These are phyloP conservation scores for Favolaschia claudopus DNA, from an alignment of 768 basidiomycete species.

Conservation along the genomic window DNA sequence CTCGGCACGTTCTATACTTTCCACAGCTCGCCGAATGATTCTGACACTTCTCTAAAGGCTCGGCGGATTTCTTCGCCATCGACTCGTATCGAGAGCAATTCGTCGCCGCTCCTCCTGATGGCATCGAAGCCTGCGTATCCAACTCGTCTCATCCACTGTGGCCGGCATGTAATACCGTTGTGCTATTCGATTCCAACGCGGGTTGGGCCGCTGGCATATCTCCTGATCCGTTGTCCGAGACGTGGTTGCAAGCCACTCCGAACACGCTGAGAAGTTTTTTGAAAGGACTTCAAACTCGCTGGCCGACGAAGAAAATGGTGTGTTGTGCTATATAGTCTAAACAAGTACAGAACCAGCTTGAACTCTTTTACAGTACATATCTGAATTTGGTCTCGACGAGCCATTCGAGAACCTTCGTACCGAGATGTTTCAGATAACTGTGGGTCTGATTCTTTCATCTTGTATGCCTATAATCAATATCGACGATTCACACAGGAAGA, in stretches of 20 bases:
- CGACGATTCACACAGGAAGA: constrained; percentile 48
- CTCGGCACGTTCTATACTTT: constrained; percentile 38
- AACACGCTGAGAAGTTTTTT: constrained; percentile 45
- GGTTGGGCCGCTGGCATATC: constrained; percentile 57
- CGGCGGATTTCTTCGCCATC: constrained; percentile 62
- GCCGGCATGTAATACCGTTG: constrained; percentile 54
- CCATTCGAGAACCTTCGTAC: constrained; percentile 53
- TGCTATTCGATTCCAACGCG: constrained; percentile 50
- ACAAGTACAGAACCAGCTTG: background rate
- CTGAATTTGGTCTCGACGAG: constrained; percentile 61
- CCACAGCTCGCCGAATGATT: background rate
- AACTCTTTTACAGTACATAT: constrained; percentile 43
- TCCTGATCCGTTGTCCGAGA: constrained; percentile 48
- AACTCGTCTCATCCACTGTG: constrained; percentile 57
- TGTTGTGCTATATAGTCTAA: constrained; percentile 12
- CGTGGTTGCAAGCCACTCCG: constrained; percentile 55
- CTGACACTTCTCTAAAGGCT: constrained; percentile 36
- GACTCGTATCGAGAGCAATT: constrained; percentile 54
- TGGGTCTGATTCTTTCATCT: background rate
- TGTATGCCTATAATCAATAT: background rate
- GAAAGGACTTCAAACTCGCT: constrained; percentile 44
- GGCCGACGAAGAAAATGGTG: constrained; percentile 57
- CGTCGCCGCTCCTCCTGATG: constrained; percentile 50
- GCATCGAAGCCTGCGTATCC: constrained; percentile 51
- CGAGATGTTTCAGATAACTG: constrained; percentile 50